Conservation (phyloP, 1,284 basidiomycete species). For the Rhodotorula sp. region DNA sequence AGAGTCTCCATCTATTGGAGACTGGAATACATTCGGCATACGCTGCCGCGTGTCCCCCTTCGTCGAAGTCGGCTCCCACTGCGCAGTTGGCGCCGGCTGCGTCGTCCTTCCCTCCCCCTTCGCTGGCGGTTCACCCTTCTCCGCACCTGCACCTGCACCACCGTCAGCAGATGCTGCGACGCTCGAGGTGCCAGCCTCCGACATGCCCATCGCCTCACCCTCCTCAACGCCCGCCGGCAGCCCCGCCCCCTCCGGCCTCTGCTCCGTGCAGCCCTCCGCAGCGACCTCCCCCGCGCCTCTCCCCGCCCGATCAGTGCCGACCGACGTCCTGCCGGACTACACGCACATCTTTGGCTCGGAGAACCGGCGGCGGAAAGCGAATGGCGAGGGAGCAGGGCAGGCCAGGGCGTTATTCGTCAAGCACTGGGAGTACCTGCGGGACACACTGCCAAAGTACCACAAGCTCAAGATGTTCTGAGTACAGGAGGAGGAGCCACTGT, state of each 20-base stretch:
- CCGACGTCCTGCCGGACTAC: slow-evolving; percentile 72
- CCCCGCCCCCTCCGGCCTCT: no score
- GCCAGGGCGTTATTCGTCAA: slow-evolving; percentile 80
- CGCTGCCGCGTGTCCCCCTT: slow-evolving; percentile 75
- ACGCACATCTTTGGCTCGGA: slow-evolving; percentile 80
- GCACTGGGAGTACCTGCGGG: slow-evolving; percentile 84
- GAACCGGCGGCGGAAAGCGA: slow-evolving; percentile 75
- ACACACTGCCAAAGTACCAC: slow-evolving; percentile 51
- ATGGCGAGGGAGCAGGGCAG: slow-evolving; percentile 78
- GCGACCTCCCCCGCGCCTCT: not conserved
- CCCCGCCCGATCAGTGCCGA: not conserved
- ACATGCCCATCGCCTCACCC: not conserved
- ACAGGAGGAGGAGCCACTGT: not conserved
- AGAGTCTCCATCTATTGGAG: slow-evolving; percentile 78
- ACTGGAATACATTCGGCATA: slow-evolving; percentile 80
- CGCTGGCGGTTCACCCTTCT: not conserved
- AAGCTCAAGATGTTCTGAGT: slow-evolving; percentile 37
- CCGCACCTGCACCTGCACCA: not conserved
- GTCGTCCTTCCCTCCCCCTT: slow-evolving; percentile 39
- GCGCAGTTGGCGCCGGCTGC: slow-evolving; percentile 77
- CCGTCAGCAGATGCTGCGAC: not conserved
- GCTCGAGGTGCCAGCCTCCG: not conserved
- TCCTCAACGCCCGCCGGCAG: not conserved
- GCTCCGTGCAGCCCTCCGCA: not conserved
- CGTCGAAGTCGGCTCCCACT: slow-evolving; percentile 73